A percentile compares a stretch with the other conserved stretches of the same genome.
phyloP scores from a whole-genome alignment of 1,284 basidiomycete species.

The Entoloma clypeatum region DNA sequence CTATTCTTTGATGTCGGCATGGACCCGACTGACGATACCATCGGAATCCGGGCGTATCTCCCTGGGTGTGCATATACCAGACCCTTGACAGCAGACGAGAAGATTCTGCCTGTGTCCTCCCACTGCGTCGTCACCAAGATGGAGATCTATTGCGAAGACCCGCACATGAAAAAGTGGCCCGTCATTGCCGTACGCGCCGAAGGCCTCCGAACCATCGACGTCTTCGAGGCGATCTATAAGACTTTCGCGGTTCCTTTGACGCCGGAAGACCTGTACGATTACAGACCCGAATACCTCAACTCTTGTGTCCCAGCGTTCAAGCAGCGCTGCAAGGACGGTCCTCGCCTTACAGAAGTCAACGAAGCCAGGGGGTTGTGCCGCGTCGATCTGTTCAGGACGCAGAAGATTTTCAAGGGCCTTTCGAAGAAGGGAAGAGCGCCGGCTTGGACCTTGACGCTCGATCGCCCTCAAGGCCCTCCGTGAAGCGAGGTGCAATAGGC shows the following conservation, averaged over 20 bases:
- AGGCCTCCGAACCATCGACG: slow-evolving; percentile 48
- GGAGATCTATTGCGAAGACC: slow-evolving; percentile 20
- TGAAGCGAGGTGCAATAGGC: neutral
- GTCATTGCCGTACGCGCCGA: slow-evolving; percentile 38
- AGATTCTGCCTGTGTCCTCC: slow-evolving; percentile 21
- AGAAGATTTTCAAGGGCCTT: slow-evolving; percentile 40
- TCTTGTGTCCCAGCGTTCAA: slow-evolving; percentile 38
- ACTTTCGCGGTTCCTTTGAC: slow-evolving; percentile 43
- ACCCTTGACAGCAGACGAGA: slow-evolving; percentile 21
- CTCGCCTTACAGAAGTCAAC: slow-evolving; percentile 33
- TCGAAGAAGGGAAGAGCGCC: slow-evolving; percentile 13
- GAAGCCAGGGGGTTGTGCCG: slow-evolving; percentile 42
- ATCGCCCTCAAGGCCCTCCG: neutral
- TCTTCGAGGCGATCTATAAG: slow-evolving; percentile 51
- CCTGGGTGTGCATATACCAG: slow-evolving; percentile 9
- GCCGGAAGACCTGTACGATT: slow-evolving; percentile 32
- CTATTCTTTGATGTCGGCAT: slow-evolving; percentile 35
- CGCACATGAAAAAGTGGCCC: slow-evolving; percentile 33
- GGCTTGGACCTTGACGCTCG: slow-evolving; percentile 11
- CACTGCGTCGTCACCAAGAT: slow-evolving; percentile 28
- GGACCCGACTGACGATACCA: slow-evolving; percentile 26
- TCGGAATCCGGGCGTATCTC: slow-evolving; percentile 21
- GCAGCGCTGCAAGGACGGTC: slow-evolving; percentile 42
- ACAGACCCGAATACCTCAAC: slow-evolving; percentile 29
- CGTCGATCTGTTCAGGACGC: slow-evolving; percentile 46